Percentiles rank a stretch among this genome's conserved stretches.
These are phyloP conservation scores for Hanseniaspora sp. DNA, from an alignment of 1,139 yeast species.

Conservation along the genomic window DNA sequence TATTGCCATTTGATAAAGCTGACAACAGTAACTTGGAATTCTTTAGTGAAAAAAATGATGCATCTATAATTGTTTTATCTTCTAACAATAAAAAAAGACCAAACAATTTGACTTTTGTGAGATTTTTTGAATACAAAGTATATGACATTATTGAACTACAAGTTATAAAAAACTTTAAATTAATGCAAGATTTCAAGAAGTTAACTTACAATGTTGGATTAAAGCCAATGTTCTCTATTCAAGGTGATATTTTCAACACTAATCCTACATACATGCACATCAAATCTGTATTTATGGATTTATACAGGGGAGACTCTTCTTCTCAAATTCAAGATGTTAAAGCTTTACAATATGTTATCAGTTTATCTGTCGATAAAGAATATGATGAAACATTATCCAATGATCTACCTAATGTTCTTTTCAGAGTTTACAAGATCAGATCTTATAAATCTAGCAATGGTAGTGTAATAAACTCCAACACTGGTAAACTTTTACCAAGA, in stretches of 20 bases:
- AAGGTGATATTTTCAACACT: constrained; percentile 81
- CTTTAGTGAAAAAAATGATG: constrained; percentile 86
- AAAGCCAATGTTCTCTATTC: constrained; percentile 89
- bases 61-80: constrained; percentile 73
- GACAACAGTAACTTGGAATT: constrained; percentile 57
- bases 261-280: constrained; percentile 79
- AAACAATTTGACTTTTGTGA: constrained; percentile 71
- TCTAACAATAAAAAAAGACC: constrained; percentile 86
- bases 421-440: constrained; percentile 81
- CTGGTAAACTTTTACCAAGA: constrained; percentile 59
- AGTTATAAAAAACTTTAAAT: constrained; percentile 55
- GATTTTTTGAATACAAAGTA: constrained; percentile 81
- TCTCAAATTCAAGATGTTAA: constrained; percentile 85
- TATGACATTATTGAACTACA: constrained; percentile 91
- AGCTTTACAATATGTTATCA: constrained; percentile 81
- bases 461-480: constrained; percentile 15
- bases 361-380: constrained; percentile 67
- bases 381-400: constrained; percentile 53
- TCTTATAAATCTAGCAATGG: constrained; percentile 69
- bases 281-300: constrained; percentile 80
- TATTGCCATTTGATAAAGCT: constrained; percentile 91
- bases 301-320: constrained; percentile 69
- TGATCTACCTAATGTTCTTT: constrained; percentile 66
- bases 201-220: constrained; percentile 76
- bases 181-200: constrained; percentile 70